phyloP scores from a whole-genome alignment of 805 yeast species.

The Martiniozyma abietophila region DNA sequence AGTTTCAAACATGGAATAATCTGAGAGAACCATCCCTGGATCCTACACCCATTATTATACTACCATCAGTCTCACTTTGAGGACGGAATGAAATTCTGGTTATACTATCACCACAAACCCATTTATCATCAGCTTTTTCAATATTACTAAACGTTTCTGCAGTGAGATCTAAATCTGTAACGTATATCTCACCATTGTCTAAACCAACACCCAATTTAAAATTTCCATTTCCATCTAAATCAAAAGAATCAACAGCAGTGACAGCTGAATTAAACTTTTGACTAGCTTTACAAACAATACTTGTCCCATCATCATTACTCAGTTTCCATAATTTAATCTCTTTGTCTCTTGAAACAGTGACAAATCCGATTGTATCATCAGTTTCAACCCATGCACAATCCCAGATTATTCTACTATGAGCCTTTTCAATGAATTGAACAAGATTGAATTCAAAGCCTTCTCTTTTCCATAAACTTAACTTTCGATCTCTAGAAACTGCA shows the following conservation, averaged over 20 bases:
- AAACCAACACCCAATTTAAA: slow-evolving; percentile 52
- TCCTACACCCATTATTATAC: slow-evolving; percentile 44
- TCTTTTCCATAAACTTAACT: slow-evolving; percentile 65
- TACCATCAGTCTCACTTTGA: slow-evolving; percentile 12
- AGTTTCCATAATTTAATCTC: slow-evolving; percentile 58
- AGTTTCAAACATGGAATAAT: neutral
- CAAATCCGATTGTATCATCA: slow-evolving; percentile 36
- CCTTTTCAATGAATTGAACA: slow-evolving; percentile 41
- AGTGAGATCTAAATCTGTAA: slow-evolving; percentile 31
- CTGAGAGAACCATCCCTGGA: slow-evolving; percentile 57
- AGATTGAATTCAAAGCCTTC: slow-evolving; percentile 17
- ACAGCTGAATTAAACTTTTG: slow-evolving; percentile 47
- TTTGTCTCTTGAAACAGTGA: slow-evolving; percentile 86
- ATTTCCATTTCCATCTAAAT: slow-evolving; percentile 22
- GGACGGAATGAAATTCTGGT: slow-evolving; percentile 51
- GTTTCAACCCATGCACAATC: slow-evolving; percentile 80
- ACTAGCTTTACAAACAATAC: slow-evolving; percentile 28
- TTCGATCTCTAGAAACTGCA: slow-evolving; percentile 80
- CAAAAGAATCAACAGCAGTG: slow-evolving; percentile 54
- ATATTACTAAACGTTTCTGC: slow-evolving; percentile 23
- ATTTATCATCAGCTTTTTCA: slow-evolving; percentile 26
- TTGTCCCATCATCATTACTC: slow-evolving; percentile 6
- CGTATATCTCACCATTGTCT: slow-evolving; percentile 53
- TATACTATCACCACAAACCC: slow-evolving; percentile 56
- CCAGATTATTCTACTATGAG: slow-evolving; percentile 92